These are phyloP conservation scores for Clathrus columnatus DNA, from an alignment of 768 basidiomycete genomes.

Conservation along the genomic window DNA sequence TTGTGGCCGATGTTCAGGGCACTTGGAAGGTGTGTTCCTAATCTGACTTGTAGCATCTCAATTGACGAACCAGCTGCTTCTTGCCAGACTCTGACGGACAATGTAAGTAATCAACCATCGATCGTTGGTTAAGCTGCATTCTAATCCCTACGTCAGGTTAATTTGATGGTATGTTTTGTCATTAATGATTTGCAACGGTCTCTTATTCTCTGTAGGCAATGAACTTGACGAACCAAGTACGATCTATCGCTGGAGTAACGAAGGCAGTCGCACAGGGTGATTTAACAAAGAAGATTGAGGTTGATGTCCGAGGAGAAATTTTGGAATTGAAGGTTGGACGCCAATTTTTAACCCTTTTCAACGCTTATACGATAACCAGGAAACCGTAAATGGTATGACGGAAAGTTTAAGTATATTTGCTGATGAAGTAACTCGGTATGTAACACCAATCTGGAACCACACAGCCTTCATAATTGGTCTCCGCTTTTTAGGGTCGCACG, in stretches of 20 bases:
- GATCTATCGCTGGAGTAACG: conserved; percentile 88
- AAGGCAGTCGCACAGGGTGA: conserved; percentile 93
- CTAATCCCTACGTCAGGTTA: neutral
- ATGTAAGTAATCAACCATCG: conserved; percentile 61
- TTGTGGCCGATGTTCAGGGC: conserved; percentile 86
- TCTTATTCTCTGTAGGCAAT: conserved; percentile 41
- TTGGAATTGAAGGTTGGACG: conserved; percentile 41
- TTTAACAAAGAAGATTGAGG: conserved; percentile 86
- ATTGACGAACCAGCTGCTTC: neutral
- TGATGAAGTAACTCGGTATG: conserved; percentile 52
- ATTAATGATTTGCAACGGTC: neutral
- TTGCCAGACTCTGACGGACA: conserved; percentile 54
- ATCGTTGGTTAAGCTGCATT: neutral
- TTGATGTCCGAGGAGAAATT: conserved; percentile 90
- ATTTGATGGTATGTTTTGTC: conserved; percentile 12
- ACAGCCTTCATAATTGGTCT: neutral
- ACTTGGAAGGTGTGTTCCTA: conserved; percentile 71
- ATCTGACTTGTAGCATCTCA: conserved; percentile 17
- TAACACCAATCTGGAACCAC: neutral
- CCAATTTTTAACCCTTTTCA: neutral
- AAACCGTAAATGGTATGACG: conserved; percentile 96
- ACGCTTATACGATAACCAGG: conserved; percentile 59
- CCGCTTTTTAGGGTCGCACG: conserved; percentile 59
- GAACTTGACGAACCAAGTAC: conserved; percentile 86
- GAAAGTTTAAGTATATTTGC: conserved; percentile 78